A percentile compares a stretch with the other conserved stretches of the same genome.
Evolutionary conservation across 23 red algal genomes (phyloP).

Genomic region (Gracilaria gracilis): DNA sequence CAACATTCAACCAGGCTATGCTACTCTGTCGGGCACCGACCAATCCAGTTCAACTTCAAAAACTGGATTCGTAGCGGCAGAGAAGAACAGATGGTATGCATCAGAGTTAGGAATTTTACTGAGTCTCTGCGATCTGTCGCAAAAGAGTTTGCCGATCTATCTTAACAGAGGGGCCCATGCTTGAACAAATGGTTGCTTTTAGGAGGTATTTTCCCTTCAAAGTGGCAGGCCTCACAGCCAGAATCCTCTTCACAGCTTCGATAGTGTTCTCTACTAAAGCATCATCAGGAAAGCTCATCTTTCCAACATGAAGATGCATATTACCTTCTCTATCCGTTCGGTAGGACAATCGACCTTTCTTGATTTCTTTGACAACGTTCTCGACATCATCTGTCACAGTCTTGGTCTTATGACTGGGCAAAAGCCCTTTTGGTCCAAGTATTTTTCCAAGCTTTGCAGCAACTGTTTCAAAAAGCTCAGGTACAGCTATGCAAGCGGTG

Average conservation of each 20-base stretch:
- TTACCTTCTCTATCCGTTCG: constrained; percentile 47
- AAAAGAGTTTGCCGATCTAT: constrained; percentile 35
- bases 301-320: constrained; percentile 64
- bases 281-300: constrained; percentile 63
- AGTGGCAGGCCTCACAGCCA: constrained; percentile 25
- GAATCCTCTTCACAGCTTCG: constrained; percentile 21
- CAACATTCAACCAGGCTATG: no score
- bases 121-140: neutral
- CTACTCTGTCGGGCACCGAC: no score
- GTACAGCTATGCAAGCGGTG: constrained; percentile 51
- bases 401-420: constrained; percentile 63
- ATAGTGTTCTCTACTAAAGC: constrained; percentile 50
- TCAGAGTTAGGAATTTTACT: neutral
- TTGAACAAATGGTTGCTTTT: constrained; percentile 46
- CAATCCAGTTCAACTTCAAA: no score
- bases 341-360: constrained; percentile 51
- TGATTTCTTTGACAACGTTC: constrained; percentile 39
- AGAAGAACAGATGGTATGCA: neutral
- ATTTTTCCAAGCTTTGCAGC: constrained; percentile 53
- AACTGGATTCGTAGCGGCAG: no score
- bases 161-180: constrained; percentile 64
- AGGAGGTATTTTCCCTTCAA: constrained; percentile 52
- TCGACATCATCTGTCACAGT: constrained; percentile 68
- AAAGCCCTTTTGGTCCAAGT: constrained; percentile 73
- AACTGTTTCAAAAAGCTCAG: constrained; percentile 49